phyloP scores from a whole-genome alignment of 768 basidiomycete species.

The Leccinum broughii region DNA sequence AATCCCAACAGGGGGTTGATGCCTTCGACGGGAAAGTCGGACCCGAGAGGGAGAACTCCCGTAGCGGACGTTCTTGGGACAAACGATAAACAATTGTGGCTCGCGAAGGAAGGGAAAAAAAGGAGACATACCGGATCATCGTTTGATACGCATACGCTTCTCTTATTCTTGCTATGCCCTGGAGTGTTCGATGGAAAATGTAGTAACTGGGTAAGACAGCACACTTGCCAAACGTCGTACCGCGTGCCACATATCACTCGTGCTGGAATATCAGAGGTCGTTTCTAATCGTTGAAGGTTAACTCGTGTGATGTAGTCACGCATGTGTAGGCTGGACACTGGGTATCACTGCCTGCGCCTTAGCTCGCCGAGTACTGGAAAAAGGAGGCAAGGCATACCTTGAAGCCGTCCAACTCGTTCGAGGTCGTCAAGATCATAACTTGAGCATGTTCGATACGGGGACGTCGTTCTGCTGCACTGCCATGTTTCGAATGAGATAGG shows the following conservation, averaged over 20 bases:
- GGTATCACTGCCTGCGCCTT: constrained; percentile 62
- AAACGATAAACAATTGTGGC: not conserved
- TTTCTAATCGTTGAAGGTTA: not conserved
- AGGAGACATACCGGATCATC: constrained; percentile 57
- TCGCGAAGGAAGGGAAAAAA: not conserved
- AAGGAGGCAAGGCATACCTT: constrained; percentile 48
- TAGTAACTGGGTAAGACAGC: constrained; percentile 4
- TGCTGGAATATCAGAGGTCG: constrained; percentile 41
- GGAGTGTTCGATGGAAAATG: not conserved
- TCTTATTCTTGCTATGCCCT: constrained; percentile 81
- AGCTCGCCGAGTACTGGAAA: not conserved
- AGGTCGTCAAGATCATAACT: constrained; percentile 77
- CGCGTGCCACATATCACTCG: constrained; percentile 92
- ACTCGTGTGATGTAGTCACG: constrained; percentile 45
- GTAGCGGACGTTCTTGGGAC: constrained; percentile 46
- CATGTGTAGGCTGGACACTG: constrained; percentile 93
- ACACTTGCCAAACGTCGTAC: constrained; percentile 66
- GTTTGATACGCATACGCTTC: constrained; percentile 90
- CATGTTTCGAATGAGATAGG: constrained; percentile 33
- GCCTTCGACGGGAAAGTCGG: constrained; percentile 92
- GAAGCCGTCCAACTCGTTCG: constrained; percentile 64
- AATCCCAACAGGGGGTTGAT: constrained; percentile 89
- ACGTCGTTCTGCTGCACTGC: constrained; percentile 45
- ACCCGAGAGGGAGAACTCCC: constrained; percentile 75
- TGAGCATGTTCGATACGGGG: constrained; percentile 94